Conservation (phyloP, 306 rosid genomes). For the Rosa rugosa region DNA sequence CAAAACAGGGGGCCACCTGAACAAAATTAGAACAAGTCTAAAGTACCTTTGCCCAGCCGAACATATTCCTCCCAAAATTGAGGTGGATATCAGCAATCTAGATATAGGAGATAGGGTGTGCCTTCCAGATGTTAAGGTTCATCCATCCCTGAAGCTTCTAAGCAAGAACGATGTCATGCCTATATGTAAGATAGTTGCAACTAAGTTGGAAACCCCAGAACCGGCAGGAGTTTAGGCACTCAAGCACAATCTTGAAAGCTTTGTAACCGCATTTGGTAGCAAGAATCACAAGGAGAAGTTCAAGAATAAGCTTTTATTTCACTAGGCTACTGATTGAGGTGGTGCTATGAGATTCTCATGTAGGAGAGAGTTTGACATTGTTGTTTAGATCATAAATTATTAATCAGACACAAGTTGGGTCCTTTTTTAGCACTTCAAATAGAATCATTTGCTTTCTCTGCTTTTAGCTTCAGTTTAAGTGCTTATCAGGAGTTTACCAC, state of each 20-base stretch:
- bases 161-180: conserved; percentile 79
- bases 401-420: conserved; percentile 22
- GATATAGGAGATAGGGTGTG: conserved; percentile 75
- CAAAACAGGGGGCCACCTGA: conserved; percentile 64
- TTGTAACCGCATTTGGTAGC: background rate
- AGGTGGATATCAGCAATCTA: conserved; percentile 79
- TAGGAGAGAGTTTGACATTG: conserved; percentile 4
- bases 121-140: conserved; percentile 61
- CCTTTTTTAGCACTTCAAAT: conserved; percentile 23
- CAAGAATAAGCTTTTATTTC: conserved; percentile 16
- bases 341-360: background rate
- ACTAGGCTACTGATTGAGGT: conserved; percentile 10
- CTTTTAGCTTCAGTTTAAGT: background rate
- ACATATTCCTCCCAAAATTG: conserved; percentile 78
- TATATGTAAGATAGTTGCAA: conserved; percentile 66
- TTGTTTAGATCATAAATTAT: conserved; percentile 7
- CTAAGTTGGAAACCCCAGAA: conserved; percentile 42
- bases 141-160: conserved; percentile 84
- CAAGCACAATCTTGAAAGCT: conserved; percentile 10
- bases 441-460: conserved; percentile 14
- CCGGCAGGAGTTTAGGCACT: conserved; percentile 28
- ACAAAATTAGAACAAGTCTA: conserved; percentile 70
- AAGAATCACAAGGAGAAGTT: conserved; percentile 19
- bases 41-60: conserved; percentile 70
- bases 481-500: background rate